A percentile compares a stretch with the other conserved stretches of the same genome.
Evolutionary conservation across 2,329 filamentous ascomycete genomes (phyloP).

Genomic region (Nemania abortiva): DNA sequence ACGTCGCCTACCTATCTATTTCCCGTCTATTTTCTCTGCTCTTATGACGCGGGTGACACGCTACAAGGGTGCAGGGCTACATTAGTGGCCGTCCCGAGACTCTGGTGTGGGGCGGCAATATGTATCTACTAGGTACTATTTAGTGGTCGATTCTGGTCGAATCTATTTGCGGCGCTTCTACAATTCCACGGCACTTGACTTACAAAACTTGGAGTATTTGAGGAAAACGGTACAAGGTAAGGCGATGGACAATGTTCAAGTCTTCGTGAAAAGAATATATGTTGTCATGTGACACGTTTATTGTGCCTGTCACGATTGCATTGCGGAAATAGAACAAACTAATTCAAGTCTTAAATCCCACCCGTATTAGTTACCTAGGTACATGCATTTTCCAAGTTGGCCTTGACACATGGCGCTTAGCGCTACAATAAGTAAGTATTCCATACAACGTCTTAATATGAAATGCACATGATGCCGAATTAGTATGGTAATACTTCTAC

Average conservation of each 20-base stretch:
- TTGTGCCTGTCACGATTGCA: background rate
- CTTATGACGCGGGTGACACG: conserved; percentile 33
- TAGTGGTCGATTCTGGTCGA: background rate
- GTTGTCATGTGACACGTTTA: no score
- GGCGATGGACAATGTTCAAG: no score
- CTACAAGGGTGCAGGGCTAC: conserved; percentile 31
- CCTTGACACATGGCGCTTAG: background rate
- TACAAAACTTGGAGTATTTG: background rate
- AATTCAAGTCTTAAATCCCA: no score
- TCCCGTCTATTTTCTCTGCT: conserved; percentile 13
- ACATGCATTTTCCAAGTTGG: background rate
- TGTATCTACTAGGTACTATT: no score
- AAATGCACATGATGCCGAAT: background rate
- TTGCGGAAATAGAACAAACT: background rate
- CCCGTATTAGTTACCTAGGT: no score
- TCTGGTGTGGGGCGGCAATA: conserved; percentile 13
- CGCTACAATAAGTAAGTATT: background rate
- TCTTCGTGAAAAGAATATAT: no score
- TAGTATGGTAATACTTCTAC: background rate
- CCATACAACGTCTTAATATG: background rate
- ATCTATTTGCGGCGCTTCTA: background rate
- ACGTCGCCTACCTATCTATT: background rate
- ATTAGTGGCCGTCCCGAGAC: conserved; percentile 21
- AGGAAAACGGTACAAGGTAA: background rate
- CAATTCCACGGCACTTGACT: background rate